Evolutionary conservation across 2,329 filamentous ascomycete species (phyloP).

Genomic region (Scleromitrula shiraiana): DNA sequence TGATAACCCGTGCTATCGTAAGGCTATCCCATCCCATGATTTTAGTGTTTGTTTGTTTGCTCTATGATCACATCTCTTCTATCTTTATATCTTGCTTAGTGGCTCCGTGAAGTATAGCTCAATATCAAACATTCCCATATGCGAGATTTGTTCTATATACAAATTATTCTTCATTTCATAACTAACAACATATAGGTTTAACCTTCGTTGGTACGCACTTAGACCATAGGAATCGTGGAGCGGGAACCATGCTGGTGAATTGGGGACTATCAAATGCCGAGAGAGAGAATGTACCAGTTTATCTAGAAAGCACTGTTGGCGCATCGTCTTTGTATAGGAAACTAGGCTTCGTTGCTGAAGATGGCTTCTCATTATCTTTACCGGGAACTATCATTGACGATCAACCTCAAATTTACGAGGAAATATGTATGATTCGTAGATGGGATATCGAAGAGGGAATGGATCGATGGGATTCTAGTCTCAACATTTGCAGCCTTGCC

Average conservation of each 20-base stretch:
- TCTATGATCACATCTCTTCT: no score
- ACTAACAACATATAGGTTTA: conserved; percentile 15
- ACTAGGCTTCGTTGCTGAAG: conserved; percentile 19
- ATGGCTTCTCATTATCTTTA: conserved; percentile 20
- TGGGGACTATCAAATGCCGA: conserved; percentile 21
- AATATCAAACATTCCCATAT: no score
- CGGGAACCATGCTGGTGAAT: conserved; percentile 19
- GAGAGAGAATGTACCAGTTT: conserved; percentile 18
- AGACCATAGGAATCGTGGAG: conserved; percentile 18
- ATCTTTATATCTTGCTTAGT: no score
- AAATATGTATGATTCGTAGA: conserved; percentile 23
- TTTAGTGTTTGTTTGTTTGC: no score
- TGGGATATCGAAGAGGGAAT: conserved; percentile 12
- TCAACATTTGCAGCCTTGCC: conserved; percentile 20
- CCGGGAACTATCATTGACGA: conserved; percentile 7
- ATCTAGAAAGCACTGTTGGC: conserved; percentile 23
- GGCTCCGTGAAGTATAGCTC: no score
- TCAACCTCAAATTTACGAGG: conserved; percentile 18
- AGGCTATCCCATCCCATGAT: conserved; percentile 10
- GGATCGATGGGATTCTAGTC: conserved; percentile 24
- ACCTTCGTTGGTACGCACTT: conserved; percentile 23
- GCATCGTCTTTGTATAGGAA: conserved; percentile 19
- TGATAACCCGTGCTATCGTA: conserved; percentile 21
- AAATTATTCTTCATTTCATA: not conserved
- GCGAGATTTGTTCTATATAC: not conserved